phyloP scores from a whole-genome alignment of 805 yeast species.

The Kodamaea fukazawae region DNA sequence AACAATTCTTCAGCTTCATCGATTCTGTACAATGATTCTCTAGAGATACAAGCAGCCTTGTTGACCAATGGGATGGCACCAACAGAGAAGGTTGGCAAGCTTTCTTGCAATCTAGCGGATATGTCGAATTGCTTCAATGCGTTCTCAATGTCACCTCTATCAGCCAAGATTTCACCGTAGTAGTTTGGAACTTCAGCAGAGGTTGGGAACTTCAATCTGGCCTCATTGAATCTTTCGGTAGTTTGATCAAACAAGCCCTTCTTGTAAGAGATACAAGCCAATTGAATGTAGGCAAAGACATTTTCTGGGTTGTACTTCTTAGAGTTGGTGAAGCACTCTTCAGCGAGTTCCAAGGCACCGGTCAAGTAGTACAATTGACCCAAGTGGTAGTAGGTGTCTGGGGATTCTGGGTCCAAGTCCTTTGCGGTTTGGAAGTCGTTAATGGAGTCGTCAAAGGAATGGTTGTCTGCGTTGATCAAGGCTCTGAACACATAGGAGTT shows the following conservation, averaged over 20 bases:
- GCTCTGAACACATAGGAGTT: conserved; percentile 83
- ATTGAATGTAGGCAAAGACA: conserved; percentile 83
- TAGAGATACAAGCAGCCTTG: conserved; percentile 73
- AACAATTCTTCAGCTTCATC: conserved; percentile 63
- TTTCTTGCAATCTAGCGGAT: conserved; percentile 79
- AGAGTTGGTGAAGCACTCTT: conserved; percentile 70
- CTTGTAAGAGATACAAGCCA: conserved; percentile 89
- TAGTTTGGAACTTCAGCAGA: conserved; percentile 92
- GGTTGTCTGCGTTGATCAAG: conserved; percentile 76
- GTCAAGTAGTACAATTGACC: conserved; percentile 89
- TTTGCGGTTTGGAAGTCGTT: conserved; percentile 71
- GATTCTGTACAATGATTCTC: conserved; percentile 47
- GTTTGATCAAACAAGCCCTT: conserved; percentile 60
- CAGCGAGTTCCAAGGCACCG: conserved; percentile 70
- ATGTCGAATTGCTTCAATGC: conserved; percentile 84
- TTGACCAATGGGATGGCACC: conserved; percentile 89
- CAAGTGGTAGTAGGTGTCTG: conserved; percentile 88
- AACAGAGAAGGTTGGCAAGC: conserved; percentile 63
- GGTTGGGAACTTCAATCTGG: conserved; percentile 74
- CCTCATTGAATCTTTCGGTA: conserved; percentile 63
- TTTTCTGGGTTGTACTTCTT: conserved; percentile 70
- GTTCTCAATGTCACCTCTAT: conserved; percentile 64
- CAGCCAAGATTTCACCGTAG: conserved; percentile 90
- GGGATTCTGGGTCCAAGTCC: conserved; percentile 61
- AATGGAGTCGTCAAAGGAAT: conserved; percentile 56